Conservation (phyloP, 257 asterid genomes). For the Fraxinus pennsylvanica region DNA sequence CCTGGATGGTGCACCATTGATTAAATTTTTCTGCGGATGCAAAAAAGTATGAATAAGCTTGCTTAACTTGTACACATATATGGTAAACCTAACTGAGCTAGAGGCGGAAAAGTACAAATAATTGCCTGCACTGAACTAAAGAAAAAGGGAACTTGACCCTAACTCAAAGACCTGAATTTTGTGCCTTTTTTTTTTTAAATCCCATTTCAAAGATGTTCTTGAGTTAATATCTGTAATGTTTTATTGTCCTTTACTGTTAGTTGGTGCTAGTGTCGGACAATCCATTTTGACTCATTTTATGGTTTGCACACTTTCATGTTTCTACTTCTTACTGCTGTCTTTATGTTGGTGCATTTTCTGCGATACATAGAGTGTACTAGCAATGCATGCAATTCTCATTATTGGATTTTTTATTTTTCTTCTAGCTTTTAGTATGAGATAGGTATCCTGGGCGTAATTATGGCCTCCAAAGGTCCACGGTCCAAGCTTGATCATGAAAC, state of each 20-base stretch:
- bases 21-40: slow-evolving; percentile 5
- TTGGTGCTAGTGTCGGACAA: background rate
- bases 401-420: slow-evolving; percentile 12
- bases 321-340: background rate
- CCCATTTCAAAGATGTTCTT: background rate
- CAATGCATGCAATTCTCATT: slow-evolving; percentile 17
- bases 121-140: background rate
- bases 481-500: slow-evolving; percentile 92
- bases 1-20: background rate
- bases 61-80: background rate
- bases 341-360: background rate
- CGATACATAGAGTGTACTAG: slow-evolving; percentile 10
- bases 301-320: background rate
- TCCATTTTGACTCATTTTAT: background rate
- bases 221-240: background rate
- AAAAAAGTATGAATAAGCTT: background rate
- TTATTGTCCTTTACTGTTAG: background rate
- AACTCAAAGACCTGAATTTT: background rate
- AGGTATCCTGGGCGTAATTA: slow-evolving; percentile 43
- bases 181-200: background rate
- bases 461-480: slow-evolving; percentile 99
- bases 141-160: background rate
- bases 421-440: slow-evolving; percentile 50
- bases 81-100: background rate
- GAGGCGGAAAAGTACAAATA: background rate